These are phyloP conservation scores for Dorcoceras hygrometricum DNA, from an alignment of 257 asterid species.

Conservation along the genomic window DNA sequence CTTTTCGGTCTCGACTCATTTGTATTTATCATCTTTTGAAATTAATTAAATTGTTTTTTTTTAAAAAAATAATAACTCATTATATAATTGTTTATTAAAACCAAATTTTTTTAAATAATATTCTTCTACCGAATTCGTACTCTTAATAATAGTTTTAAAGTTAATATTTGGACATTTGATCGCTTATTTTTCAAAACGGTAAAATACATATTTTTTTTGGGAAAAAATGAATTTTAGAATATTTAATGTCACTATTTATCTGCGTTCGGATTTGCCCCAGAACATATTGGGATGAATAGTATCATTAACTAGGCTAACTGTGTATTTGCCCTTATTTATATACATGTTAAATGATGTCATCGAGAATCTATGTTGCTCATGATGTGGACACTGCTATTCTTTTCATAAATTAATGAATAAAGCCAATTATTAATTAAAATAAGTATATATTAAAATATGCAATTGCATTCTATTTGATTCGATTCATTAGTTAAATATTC, in stretches of 20 bases:
- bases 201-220: neutral
- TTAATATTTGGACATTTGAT: neutral
- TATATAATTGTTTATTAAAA: conserved; percentile 1
- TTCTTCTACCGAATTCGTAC: too few species aligned
- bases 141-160: too few species aligned
- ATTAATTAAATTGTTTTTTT: neutral
- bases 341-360: neutral
- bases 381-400: conserved; percentile 7
- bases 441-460: too few species aligned
- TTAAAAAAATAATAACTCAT: neutral
- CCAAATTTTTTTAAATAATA: neutral
- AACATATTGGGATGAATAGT: too few species aligned
- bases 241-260: too few species aligned
- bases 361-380: neutral
- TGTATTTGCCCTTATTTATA: too few species aligned
- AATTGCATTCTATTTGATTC: too few species aligned
- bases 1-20: neutral
- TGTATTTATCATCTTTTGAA: neutral
- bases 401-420: neutral
- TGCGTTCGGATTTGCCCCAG: neutral
- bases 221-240: too few species aligned
- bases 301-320: too few species aligned
- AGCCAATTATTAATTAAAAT: too few species aligned
- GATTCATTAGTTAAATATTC: too few species aligned
- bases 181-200: neutral